Percentiles rank a stretch among this genome's conserved stretches.
These are phyloP conservation scores for Cucumis cinereus DNA, from an alignment of 306 rosid species.

Conservation along the genomic window DNA sequence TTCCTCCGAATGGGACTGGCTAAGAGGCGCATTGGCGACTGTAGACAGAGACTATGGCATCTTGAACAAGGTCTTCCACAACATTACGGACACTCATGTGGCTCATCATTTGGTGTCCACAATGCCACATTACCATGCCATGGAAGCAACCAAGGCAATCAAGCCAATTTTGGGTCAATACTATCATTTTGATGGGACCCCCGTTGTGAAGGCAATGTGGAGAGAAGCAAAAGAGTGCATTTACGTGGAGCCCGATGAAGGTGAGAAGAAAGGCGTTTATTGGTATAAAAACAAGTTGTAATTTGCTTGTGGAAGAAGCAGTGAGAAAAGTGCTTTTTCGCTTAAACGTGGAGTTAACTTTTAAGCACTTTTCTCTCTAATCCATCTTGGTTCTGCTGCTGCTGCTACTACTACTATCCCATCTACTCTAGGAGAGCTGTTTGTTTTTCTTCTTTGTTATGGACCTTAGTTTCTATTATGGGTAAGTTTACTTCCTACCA, in stretches of 20 bases:
- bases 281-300: constrained; percentile 66
- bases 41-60: constrained; percentile 86
- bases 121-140: constrained; percentile 82
- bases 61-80: constrained; percentile 84
- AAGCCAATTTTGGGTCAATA: constrained; percentile 60
- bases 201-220: constrained; percentile 51
- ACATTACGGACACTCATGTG: constrained; percentile 91
- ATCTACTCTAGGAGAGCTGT: neutral
- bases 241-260: constrained; percentile 63
- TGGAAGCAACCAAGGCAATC: constrained; percentile 82
- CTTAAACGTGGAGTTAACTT: neutral
- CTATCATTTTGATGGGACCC: constrained; percentile 57
- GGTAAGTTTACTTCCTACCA: neutral
- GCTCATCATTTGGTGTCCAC: constrained; percentile 91
- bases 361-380: neutral
- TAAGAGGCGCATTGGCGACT: constrained; percentile 85
- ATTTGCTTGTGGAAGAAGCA: constrained; percentile 1
- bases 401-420: too few species aligned
- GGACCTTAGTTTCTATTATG: neutral
- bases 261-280: constrained; percentile 38
- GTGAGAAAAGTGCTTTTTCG: neutral
- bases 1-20: constrained; percentile 90
- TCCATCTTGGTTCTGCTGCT: neutral
- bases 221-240: constrained; percentile 70
- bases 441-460: neutral